Conservation (phyloP, 2,329 filamentous ascomycete genomes). For the Allantophomopsis cytisporea region DNA sequence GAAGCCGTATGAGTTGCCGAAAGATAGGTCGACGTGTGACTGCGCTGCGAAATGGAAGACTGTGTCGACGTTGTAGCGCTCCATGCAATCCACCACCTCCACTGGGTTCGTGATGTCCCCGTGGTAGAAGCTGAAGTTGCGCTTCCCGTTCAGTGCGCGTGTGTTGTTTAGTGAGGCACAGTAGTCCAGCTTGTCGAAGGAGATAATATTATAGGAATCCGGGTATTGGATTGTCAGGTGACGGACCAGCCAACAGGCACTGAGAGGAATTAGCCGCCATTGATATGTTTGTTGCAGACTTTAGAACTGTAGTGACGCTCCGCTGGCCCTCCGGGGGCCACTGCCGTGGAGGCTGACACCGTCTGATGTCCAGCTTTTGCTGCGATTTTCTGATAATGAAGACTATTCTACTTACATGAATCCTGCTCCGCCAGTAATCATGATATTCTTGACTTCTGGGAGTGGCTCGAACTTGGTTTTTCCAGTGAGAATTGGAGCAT, state of each 20-base stretch:
- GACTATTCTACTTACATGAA: constrained; percentile 55
- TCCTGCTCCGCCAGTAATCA: constrained; percentile 72
- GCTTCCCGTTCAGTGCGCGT: constrained; percentile 46
- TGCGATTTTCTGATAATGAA: too few species aligned
- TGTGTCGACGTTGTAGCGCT: constrained; percentile 61
- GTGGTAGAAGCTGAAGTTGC: constrained; percentile 69
- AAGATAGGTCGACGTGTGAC: constrained; percentile 71
- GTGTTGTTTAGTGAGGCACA: constrained; percentile 74
- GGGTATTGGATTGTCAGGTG: constrained; percentile 65
- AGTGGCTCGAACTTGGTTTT: constrained; percentile 58
- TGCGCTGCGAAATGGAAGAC: constrained; percentile 80
- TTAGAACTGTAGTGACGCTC: too few species aligned
- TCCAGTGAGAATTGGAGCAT: constrained; percentile 56
- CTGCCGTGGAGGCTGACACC: too few species aligned
- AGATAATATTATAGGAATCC: constrained; percentile 63
- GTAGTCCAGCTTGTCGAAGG: constrained; percentile 77
- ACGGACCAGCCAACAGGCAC: constrained; percentile 71
- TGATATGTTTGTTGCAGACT: not conserved
- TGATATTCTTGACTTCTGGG: constrained; percentile 61
- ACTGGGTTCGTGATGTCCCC: constrained; percentile 63
- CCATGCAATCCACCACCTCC: constrained; percentile 58
- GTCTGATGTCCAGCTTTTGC: too few species aligned
- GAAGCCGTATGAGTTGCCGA: constrained; percentile 71
- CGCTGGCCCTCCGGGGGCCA: too few species aligned
- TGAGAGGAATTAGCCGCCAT: constrained; percentile 17